phyloP scores from a whole-genome alignment of 768 basidiomycete species.

The Lentinula guzmanii region DNA sequence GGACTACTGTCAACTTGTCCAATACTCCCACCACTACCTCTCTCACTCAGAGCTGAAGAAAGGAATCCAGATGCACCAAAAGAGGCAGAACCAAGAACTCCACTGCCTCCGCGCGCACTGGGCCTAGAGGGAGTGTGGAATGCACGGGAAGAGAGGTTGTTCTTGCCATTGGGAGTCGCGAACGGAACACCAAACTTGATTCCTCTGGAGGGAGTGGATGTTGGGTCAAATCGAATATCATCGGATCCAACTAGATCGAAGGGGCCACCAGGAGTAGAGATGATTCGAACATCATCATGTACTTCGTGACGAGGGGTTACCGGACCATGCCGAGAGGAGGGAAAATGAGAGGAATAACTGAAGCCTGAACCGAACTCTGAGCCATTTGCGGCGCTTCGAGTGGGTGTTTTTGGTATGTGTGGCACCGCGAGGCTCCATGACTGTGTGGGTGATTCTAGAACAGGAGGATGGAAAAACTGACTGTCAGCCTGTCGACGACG shows the following conservation, averaged over 20 bases:
- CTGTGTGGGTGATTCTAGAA: background rate
- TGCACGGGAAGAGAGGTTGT: conserved; percentile 33
- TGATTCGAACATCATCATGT: conserved; percentile 32
- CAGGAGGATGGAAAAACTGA: conserved; percentile 51
- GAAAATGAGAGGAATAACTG: conserved; percentile 34
- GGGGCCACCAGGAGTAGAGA: conserved; percentile 30
- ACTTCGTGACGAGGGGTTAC: conserved; percentile 44
- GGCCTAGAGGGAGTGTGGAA: conserved; percentile 51
- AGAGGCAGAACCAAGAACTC: conserved; percentile 9
- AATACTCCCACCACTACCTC: conserved; percentile 7
- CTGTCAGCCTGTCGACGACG: conserved; percentile 42
- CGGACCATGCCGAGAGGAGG: conserved; percentile 47
- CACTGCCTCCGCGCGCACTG: conserved; percentile 22
- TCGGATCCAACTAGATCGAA: conserved; percentile 32
- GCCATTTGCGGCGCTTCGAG: conserved; percentile 18
- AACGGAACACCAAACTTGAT: conserved; percentile 56
- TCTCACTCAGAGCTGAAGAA: conserved; percentile 25
- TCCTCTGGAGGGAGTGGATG: conserved; percentile 76
- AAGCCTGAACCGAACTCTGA: conserved; percentile 19
- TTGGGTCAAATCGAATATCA: conserved; percentile 67
- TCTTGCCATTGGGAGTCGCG: conserved; percentile 50
- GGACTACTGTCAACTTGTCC: conserved; percentile 15
- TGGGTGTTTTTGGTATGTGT: conserved; percentile 43
- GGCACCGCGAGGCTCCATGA: conserved; percentile 1
- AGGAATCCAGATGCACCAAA: conserved; percentile 23